Conservation (phyloP, 139 green algal species). For the Chlorella sp. region DNA sequence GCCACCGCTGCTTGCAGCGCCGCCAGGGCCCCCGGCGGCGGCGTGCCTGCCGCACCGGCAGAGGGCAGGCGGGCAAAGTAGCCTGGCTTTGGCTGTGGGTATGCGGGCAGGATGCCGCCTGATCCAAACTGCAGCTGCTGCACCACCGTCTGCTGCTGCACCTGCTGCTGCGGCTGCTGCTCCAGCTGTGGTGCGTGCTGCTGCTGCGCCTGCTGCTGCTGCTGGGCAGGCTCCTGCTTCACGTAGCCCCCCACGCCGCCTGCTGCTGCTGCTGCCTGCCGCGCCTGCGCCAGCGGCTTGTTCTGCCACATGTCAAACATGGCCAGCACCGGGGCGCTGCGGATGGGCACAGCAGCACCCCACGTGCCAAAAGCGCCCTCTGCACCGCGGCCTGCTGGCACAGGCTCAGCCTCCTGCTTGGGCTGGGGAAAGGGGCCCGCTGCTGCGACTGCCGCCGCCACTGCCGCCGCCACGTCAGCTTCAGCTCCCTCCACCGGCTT, state of each 20-base stretch:
- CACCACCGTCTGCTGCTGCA: not conserved
- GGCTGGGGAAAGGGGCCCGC: conserved; percentile 3
- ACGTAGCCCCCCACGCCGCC: not conserved
- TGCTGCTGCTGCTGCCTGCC: conserved; percentile 7
- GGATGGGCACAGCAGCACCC: not conserved
- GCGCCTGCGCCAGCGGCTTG: conserved; percentile 34
- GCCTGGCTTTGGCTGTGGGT: not conserved
- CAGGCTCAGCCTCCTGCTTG: not conserved
- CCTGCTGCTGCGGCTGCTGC: not conserved
- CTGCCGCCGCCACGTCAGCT: not conserved
- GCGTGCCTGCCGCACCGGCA: too few species aligned
- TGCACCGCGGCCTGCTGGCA: not conserved
- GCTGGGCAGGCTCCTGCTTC: not conserved
- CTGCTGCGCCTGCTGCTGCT: conserved; percentile 18
- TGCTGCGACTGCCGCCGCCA: conserved; percentile 22
- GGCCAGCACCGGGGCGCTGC: not conserved
- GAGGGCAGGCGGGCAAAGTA: too few species aligned
- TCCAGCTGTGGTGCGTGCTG: too few species aligned
- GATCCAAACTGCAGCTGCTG: not conserved
- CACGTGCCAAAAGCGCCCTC: not conserved
- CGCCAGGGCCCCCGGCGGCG: not conserved
- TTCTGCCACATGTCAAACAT: conserved; percentile 17
- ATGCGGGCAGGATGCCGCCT: too few species aligned
- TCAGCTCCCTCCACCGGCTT: not conserved
- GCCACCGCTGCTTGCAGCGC: not conserved